A percentile compares a stretch with the other conserved stretches of the same genome.
Conservation (phyloP, 345 rosid species). For the Salix arbutifolia region DNA sequence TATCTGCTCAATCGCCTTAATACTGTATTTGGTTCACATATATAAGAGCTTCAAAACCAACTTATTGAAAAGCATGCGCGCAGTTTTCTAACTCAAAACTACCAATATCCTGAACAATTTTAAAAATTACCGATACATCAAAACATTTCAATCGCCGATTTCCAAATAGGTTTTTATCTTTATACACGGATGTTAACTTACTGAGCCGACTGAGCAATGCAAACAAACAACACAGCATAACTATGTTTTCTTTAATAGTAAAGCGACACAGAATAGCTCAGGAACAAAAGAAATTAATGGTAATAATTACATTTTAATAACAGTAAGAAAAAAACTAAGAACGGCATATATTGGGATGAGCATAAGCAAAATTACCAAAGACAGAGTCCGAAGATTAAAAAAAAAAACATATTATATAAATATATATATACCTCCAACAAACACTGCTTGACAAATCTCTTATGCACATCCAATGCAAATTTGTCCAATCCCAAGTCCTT, state of each 20-base stretch:
- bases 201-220: neutral
- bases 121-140: neutral
- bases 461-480: constrained; percentile 68
- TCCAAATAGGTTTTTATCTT: neutral
- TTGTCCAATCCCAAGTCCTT: constrained; percentile 65
- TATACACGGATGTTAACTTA: neutral
- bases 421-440: constrained; percentile 43
- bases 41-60: neutral
- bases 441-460: constrained; percentile 62
- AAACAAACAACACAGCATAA: neutral
- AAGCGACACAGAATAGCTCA: neutral
- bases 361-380: neutral
- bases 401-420: neutral
- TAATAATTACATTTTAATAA: neutral
- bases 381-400: neutral
- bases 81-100: neutral
- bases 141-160: neutral
- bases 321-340: neutral
- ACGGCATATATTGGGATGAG: neutral
- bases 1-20: too few relatives aligned
- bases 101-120: neutral
- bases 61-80: neutral
- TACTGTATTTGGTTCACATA: neutral
- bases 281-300: neutral
- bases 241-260: neutral